A percentile compares a stretch with the other conserved stretches of the same genome.
These are phyloP conservation scores for Tolypocladium sp. DNA, from an alignment of 2,329 filamentous ascomycete genomes.

Conservation along the genomic window DNA sequence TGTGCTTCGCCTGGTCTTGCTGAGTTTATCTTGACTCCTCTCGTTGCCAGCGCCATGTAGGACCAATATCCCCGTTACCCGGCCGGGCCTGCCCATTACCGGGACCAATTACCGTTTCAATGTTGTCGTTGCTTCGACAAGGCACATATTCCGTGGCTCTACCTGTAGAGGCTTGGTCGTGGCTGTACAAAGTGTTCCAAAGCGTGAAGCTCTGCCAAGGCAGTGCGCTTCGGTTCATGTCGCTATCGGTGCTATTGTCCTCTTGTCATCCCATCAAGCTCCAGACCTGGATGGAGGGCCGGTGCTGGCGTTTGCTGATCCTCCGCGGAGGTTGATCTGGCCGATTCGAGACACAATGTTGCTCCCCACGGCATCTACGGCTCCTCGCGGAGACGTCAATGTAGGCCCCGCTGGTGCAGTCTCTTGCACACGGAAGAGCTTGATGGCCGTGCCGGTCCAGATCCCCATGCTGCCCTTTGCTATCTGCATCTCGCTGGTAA, in stretches of 20 bases:
- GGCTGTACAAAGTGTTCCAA: background rate
- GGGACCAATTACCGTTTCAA: background rate
- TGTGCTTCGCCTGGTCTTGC: background rate
- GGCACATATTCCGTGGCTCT: background rate
- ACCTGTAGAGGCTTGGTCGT: background rate
- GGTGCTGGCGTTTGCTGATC: constrained; percentile 13
- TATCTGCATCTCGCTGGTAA: constrained; percentile 81
- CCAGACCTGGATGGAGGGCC: constrained; percentile 4
- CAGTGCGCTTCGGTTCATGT: background rate
- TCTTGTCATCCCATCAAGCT: background rate
- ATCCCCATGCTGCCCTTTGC: constrained; percentile 81
- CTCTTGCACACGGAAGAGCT: constrained; percentile 83
- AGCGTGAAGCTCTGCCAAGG: background rate
- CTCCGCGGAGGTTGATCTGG: constrained; percentile 61
- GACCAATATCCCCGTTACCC: background rate
- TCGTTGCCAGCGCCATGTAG: background rate
- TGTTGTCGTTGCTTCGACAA: background rate
- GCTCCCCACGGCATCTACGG: constrained; percentile 87
- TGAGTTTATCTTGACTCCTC: background rate
- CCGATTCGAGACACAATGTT: constrained; percentile 83
- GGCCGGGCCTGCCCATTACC: background rate
- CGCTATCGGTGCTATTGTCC: background rate
- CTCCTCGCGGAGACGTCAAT: constrained; percentile 75
- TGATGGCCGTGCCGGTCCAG: constrained; percentile 86
- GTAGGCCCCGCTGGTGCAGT: constrained; percentile 71